A percentile compares a stretch with the other conserved stretches of the same genome.
phyloP scores from a whole-genome alignment of 2,329 filamentous ascomycete species.

The Penicillium sclerotiorum region DNA sequence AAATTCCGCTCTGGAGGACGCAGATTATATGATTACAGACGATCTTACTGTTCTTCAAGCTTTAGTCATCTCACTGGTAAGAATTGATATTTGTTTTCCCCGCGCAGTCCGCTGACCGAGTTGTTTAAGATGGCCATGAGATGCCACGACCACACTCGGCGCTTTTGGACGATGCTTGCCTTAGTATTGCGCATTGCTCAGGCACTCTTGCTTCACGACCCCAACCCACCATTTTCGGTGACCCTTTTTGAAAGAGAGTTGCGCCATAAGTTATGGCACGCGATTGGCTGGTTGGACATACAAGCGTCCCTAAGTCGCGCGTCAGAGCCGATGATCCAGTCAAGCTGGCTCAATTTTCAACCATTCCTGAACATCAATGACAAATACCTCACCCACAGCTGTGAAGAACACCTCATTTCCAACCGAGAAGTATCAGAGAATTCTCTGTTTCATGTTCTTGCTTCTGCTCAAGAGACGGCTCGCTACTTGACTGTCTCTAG shows the following conservation, averaged over 20 bases:
- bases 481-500: not conserved
- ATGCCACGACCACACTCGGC: not conserved
- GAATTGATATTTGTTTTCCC: not conserved
- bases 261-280: not conserved
- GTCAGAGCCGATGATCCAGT: not conserved
- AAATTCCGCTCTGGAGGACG: not conserved
- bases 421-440: not conserved
- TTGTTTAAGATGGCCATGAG: not conserved
- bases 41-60: not conserved
- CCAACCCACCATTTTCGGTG: not conserved
- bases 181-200: not conserved
- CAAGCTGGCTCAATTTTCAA: not conserved
- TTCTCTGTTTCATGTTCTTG: not conserved
- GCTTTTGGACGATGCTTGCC: not conserved
- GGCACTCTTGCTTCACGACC: not conserved
- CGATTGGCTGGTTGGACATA: not conserved
- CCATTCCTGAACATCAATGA: not conserved
- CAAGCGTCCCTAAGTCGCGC: not conserved
- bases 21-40: not conserved
- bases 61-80: not conserved
- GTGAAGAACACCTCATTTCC: not conserved
- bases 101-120: not conserved
- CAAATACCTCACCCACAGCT: not conserved
- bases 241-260: not conserved
- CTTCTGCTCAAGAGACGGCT: not conserved